A percentile compares a stretch with the other conserved stretches of the same genome.
Conservation (phyloP, 768 basidiomycete species). For the Vishniacozyma victoriae region DNA sequence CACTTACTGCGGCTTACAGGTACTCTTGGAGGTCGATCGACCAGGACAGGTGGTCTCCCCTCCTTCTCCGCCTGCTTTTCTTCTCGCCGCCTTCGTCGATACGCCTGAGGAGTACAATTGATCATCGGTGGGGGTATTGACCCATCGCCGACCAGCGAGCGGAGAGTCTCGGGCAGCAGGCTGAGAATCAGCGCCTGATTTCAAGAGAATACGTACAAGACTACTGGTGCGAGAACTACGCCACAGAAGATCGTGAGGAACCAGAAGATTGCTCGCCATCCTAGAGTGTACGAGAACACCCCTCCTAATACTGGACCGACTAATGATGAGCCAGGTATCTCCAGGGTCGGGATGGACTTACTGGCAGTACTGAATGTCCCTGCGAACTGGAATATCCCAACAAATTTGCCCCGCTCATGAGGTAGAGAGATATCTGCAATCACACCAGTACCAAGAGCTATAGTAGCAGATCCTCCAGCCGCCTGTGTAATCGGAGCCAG, state of each 20-base stretch:
- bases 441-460: conserved; percentile 58
- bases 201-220: conserved; percentile 39
- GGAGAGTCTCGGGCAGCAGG: conserved; percentile 53
- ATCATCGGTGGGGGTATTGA: conserved; percentile 38
- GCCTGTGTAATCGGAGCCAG: neutral
- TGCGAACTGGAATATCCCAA: conserved; percentile 56
- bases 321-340: neutral
- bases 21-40: conserved; percentile 28
- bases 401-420: conserved; percentile 67
- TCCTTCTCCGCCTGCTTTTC: conserved; percentile 15
- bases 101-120: conserved; percentile 20
- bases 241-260: conserved; percentile 34
- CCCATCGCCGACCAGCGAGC: conserved; percentile 43
- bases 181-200: conserved; percentile 1
- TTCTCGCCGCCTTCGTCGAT: conserved; percentile 15
- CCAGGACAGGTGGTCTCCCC: conserved; percentile 21
- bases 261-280: conserved; percentile 54
- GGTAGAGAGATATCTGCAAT: conserved; percentile 70
- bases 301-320: neutral
- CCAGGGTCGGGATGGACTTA: conserved; percentile 6
- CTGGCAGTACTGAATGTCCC: conserved; percentile 29
- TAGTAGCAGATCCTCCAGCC: conserved; percentile 7
- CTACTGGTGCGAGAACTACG: conserved; percentile 42
- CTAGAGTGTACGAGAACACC: conserved; percentile 54
- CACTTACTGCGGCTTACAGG: conserved; percentile 22